Base-by-base conservation (phyloP, 768 basidiomycete species). In the Termitomyces sp. region DNA sequence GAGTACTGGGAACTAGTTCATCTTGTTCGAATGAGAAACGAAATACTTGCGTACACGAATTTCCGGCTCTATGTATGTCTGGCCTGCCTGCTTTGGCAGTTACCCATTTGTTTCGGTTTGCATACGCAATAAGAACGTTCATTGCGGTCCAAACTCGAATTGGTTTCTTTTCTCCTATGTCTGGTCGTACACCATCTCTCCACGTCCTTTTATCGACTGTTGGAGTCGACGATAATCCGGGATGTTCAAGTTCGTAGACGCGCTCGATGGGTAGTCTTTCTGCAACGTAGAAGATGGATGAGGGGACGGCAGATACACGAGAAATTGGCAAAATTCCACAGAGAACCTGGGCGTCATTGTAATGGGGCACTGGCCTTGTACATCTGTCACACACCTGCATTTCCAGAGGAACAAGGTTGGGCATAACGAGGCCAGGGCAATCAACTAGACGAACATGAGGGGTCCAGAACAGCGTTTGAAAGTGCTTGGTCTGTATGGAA, bases 351-450 rank as follows among this genome's bases (percentile, higher is more conserved):
- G 20, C 53, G 55, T 54, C 47, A 24, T 44, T 60, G 60, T 34
- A 39, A 44, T 27, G 27, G 36, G 39, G 10, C 31, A 56, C 48
- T 52, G 54, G 58, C 53, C 52, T 6, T 51, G 52, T 14, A 14
- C 55, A 65, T 47, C 5, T 3, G 13, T 26, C 26, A 63, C 69
- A 20, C 62, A 86, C 89, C 75, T 95, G 92, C 67, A 86, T 81
- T 69, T 94, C 91, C 84, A 92, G 85, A 9, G 86, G 90, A 5
- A 88, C 81, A 64, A 80, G 79, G 59, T 85, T 88, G 9, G 96
- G 96, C 78, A 96, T 86, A 3, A 98, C 92, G 16, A 98, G 81
- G 10, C 96, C 96, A 0, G 96, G 96, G 65, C 96, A 98, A 71
- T 98, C 96, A 37, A 94, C 92, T 9, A 98, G 80, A 46, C 93